Conservation (phyloP, 352 stramenopile genomes). For the Pythium chondricola region DNA sequence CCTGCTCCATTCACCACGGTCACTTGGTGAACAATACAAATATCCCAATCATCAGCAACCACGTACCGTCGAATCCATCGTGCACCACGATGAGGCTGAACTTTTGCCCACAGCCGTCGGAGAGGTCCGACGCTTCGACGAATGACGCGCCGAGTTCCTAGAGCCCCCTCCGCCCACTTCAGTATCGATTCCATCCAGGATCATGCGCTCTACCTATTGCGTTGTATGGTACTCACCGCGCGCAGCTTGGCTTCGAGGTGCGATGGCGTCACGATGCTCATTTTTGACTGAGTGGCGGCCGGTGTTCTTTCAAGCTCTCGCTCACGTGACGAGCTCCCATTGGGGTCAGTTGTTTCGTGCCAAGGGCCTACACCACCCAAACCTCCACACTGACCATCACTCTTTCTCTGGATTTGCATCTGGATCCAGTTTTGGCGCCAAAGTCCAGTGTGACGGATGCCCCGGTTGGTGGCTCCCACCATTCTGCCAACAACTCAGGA, state of each 20-base stretch:
- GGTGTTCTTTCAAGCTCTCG: not conserved
- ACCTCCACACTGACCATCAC: no score
- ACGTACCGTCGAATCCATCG: slow-evolving; percentile 64
- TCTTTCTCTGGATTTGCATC: no score
- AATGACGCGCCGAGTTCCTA: slow-evolving; percentile 55
- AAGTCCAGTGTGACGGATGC: no score
- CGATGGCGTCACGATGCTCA: slow-evolving; percentile 13
- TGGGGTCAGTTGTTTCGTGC: no score
- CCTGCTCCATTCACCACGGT: slow-evolving; percentile 26
- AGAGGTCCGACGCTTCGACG: slow-evolving; percentile 73
- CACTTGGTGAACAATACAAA: not conserved
- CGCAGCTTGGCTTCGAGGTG: slow-evolving; percentile 17
- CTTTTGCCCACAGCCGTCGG: slow-evolving; percentile 76
- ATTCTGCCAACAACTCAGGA: no score
- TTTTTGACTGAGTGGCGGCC: not conserved
- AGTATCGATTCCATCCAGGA: no score
- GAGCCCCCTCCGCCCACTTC: no score
- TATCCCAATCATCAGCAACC: not conserved
- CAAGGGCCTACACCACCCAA: no score
- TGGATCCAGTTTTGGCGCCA: no score
- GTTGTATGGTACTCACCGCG: not conserved
- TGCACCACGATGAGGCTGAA: slow-evolving; percentile 82
- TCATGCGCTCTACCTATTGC: no score
- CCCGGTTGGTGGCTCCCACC: no score
- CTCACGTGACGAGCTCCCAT: not conserved